Percentiles rank a stretch among this genome's conserved stretches.
These are phyloP conservation scores for Pterocarpus santalinus DNA, from an alignment of 306 rosid genomes.

Conservation along the genomic window DNA sequence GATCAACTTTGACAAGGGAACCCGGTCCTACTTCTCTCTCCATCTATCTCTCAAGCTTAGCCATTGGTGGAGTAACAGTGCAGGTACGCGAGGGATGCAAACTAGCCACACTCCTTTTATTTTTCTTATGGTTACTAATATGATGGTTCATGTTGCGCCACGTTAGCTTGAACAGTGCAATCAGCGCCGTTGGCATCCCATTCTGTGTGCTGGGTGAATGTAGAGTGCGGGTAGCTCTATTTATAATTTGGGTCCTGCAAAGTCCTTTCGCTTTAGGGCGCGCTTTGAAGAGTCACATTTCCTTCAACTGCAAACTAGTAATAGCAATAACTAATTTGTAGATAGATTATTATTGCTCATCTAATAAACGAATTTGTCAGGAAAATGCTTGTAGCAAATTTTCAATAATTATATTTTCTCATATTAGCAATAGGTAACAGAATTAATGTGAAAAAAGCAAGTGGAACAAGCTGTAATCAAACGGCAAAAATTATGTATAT, in stretches of 20 bases:
- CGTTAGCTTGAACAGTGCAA: conserved; percentile 42
- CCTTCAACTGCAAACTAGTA: not conserved
- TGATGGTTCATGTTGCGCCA: conserved; percentile 46
- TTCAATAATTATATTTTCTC: not conserved
- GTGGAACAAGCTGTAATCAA: no score
- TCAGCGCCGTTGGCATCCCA: conserved; percentile 32
- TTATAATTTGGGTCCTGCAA: conserved; percentile 43
- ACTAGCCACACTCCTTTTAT: conserved; percentile 54
- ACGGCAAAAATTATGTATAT: no score
- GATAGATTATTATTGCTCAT: not conserved
- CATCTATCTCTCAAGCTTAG: conserved; percentile 24
- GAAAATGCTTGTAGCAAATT: not conserved
- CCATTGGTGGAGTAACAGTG: conserved; percentile 51
- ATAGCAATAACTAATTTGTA: not conserved
- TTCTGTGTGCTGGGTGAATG: not conserved
- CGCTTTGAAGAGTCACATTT: not conserved
- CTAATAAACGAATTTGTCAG: not conserved
- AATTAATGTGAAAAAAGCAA: not conserved
- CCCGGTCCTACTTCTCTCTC: conserved; percentile 25
- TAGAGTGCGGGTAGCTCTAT: not conserved
- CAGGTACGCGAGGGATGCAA: conserved; percentile 58
- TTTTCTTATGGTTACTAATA: not conserved
- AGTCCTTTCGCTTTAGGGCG: not conserved
- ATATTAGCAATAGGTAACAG: not conserved
- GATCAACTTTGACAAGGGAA: conserved; percentile 43